Evolutionary conservation across 2,329 filamentous ascomycete genomes (phyloP), one percentile per base, ranked within the genome.

Genomic region (Pseudogymnoascus sp.): DNA sequence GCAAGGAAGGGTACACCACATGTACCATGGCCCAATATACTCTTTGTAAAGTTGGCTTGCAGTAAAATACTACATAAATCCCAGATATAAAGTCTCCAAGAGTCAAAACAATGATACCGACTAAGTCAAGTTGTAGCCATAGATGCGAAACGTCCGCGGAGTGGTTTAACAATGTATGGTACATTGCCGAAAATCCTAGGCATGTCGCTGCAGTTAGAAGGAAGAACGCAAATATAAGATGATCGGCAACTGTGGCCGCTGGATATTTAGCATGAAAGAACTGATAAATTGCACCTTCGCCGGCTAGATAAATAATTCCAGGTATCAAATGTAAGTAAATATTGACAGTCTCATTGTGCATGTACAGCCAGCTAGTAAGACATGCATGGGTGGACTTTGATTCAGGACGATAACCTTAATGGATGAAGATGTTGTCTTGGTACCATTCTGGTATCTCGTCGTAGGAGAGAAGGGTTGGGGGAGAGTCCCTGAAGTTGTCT

Each of bases 321-420:
- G 80, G 79, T 3, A 82, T 66, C 3, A 82, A 72, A 67, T 80
- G 77, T n/a, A 77, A 75, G 66, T 74, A 78, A 60, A 79, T 78
- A 65, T 78, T 79, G 67, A 74, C 66, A 1, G 75, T 72, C 67
- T 80, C 77, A 64, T 79, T 79, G 68, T 79, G 78, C 9, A 76
- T 65, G 68, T 78, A 77, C 5, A 68, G 63, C 71, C 74, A 76
- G 66, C 78, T 80, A 16, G 67, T 61, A 61, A 80, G 67, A 65
- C 74, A 81, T 7, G 63, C 66, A 3, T 43, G 60, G 14, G 68
- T 67, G 1, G 78, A 80, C 46, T 72, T 67, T 6, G 74, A 75
- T 9, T 75, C 73, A 9, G 76, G 76, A 14, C 78, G 77, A 66
- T 81, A 81, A 23, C 77, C 77, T 4, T 72, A 68, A 25, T 70